Percentiles rank a stretch among this genome's conserved stretches.
phyloP scores from a whole-genome alignment of 768 basidiomycete genomes.

The Suillus subluteus region DNA sequence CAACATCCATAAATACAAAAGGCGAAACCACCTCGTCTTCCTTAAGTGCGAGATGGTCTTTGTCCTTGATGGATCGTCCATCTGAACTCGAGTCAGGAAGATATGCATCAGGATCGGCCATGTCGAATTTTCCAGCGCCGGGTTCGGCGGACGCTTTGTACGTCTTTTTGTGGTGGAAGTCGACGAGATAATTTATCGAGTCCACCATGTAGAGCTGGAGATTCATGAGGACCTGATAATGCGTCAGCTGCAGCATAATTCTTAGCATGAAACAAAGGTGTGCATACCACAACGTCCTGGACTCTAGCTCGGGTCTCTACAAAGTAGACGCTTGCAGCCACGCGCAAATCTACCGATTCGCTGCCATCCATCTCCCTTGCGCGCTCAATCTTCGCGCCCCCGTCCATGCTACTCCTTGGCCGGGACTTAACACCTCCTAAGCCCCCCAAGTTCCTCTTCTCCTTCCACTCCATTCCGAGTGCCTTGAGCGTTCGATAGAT shows the following conservation, averaged over 20 bases:
- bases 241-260: constrained; percentile 9
- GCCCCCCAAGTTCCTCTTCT: constrained; percentile 80
- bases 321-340: constrained; percentile 82
- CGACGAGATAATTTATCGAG: constrained; percentile 93
- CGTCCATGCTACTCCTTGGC: constrained; percentile 36
- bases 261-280: not conserved
- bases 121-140: constrained; percentile 73
- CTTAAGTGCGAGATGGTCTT: constrained; percentile 43
- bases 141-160: constrained; percentile 75
- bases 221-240: constrained; percentile 87
- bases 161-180: constrained; percentile 97
- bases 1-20: constrained; percentile 96
- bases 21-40: constrained; percentile 79
- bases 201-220: constrained; percentile 97
- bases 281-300: constrained; percentile 86
- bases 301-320: constrained; percentile 92
- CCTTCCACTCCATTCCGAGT: constrained; percentile 97
- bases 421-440: constrained; percentile 54
- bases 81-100: constrained; percentile 57
- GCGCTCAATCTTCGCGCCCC: constrained; percentile 58
- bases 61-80: constrained; percentile 57
- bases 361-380: constrained; percentile 63
- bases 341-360: constrained; percentile 63
- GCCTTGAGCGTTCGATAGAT: constrained; percentile 91
- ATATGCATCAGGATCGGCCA: constrained; percentile 41